Conservation (phyloP, 1,284 basidiomycete genomes). For the Apiotrichum veenhuisii region DNA sequence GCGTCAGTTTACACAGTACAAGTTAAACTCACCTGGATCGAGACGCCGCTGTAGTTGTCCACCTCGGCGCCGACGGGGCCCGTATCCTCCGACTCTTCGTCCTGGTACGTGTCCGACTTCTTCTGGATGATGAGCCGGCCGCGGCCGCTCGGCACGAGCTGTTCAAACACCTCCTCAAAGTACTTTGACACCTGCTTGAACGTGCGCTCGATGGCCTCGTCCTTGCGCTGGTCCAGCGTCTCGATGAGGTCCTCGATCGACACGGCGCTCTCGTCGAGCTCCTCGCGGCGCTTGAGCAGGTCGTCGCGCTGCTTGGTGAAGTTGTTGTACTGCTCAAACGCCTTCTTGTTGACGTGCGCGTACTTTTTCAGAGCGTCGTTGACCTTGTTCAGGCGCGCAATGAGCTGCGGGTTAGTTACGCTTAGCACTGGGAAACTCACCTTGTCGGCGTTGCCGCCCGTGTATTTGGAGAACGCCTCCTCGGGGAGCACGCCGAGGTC, state of each 20-base stretch:
- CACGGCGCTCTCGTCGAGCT: conserved; percentile 79
- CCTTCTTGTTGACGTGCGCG: conserved; percentile 98
- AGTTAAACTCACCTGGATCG: conserved; percentile 71
- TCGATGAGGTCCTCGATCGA: conserved; percentile 95
- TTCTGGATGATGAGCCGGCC: conserved; percentile 90
- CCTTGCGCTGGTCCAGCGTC: conserved; percentile 92
- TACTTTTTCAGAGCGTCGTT: conserved; percentile 94
- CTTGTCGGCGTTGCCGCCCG: conserved; percentile 72
- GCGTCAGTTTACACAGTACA: neutral
- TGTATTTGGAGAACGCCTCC: conserved; percentile 95
- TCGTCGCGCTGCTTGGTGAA: conserved; percentile 97
- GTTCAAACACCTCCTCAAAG: conserved; percentile 96
- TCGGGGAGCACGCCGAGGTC: conserved; percentile 95
- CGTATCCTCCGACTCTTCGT: conserved; percentile 45
- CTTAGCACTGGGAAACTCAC: neutral
- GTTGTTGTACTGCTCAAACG: conserved; percentile 95
- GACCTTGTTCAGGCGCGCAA: conserved; percentile 82
- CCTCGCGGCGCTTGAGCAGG: conserved; percentile 76
- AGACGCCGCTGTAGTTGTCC: conserved; percentile 93
- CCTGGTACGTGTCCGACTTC: conserved; percentile 59
- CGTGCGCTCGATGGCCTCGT: conserved; percentile 95
- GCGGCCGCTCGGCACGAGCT: conserved; percentile 89
- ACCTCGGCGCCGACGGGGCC: conserved; percentile 62
- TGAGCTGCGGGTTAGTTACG: conserved; percentile 65
- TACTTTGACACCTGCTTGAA: conserved; percentile 97